Evolutionary conservation across 257 asterid species (phyloP).

Genomic region (Solanum pinnatisectum): DNA sequence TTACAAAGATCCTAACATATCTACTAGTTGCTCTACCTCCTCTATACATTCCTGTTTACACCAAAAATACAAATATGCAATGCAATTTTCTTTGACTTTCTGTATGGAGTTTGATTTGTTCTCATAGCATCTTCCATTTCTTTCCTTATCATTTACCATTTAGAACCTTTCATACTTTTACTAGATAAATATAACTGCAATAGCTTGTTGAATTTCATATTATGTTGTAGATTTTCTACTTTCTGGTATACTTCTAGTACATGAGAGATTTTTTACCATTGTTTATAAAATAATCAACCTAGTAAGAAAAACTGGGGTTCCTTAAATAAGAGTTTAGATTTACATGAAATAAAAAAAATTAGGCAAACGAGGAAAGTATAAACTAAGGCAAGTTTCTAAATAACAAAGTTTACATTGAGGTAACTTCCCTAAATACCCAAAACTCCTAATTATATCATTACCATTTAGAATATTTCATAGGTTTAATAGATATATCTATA

Average conservation of each 20-base stretch:
- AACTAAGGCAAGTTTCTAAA: neutral
- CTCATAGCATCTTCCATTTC: too few relatives aligned
- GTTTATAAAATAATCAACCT: neutral
- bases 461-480: neutral
- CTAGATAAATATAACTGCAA: neutral
- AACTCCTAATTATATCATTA: neutral
- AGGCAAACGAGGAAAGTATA: neutral
- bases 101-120: too few relatives aligned
- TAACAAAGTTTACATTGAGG: neutral
- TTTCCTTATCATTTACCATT: neutral
- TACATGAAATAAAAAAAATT: neutral
- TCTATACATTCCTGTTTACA: too few relatives aligned
- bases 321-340: neutral
- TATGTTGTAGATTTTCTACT: neutral
- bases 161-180: neutral
- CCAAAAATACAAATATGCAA: too few relatives aligned
- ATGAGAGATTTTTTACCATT: neutral
- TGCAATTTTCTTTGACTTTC: too few relatives aligned
- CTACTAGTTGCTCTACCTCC: too few relatives aligned
- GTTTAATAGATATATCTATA: neutral
- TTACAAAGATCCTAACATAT: too few relatives aligned
- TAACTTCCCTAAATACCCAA: neutral
- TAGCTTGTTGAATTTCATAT: neutral
- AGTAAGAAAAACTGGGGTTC: neutral
- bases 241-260: neutral